A percentile compares a stretch with the other conserved stretches of the same genome.
Evolutionary conservation across 2,329 filamentous ascomycete species (phyloP).

Genomic region (Fusarium scirpi): DNA sequence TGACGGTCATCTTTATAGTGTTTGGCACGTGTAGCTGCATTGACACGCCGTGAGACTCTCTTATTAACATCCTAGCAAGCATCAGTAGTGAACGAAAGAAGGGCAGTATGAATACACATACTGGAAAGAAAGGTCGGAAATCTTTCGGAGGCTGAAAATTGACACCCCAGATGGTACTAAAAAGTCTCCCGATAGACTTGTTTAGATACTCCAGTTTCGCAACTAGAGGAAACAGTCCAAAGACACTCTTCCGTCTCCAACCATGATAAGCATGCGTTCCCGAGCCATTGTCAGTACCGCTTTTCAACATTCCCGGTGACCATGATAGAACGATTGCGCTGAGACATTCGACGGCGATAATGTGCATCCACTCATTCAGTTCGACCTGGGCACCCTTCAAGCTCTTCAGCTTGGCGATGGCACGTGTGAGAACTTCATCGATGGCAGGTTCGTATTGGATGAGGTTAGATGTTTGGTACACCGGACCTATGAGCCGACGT

Average conservation of each 20-base stretch:
- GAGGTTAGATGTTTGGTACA: constrained; percentile 60
- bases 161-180: constrained; percentile 59
- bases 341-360: constrained; percentile 64
- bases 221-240: constrained; percentile 62
- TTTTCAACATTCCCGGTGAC: constrained; percentile 62
- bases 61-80: constrained; percentile 44
- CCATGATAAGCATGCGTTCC: constrained; percentile 62
- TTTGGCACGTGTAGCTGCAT: constrained; percentile 46
- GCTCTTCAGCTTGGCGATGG: constrained; percentile 51
- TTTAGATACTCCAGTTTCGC: constrained; percentile 56
- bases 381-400: constrained; percentile 58
- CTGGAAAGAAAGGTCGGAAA: constrained; percentile 59
- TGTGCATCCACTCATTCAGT: constrained; percentile 68
- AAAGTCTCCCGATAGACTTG: constrained; percentile 54
- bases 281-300: constrained; percentile 59
- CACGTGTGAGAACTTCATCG: constrained; percentile 55
- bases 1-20: constrained; percentile 48
- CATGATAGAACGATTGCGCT: constrained; percentile 63
- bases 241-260: constrained; percentile 65
- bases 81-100: too few relatives aligned
- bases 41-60: constrained; percentile 52
- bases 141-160: constrained; percentile 58
- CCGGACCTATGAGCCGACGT: constrained; percentile 61
- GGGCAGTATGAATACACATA: too few relatives aligned
- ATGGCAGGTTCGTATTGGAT: constrained; percentile 56